A percentile compares a stretch with the other conserved stretches of the same genome.
Conservation (phyloP, 2,329 filamentous ascomycete genomes). For the Gaeumannomyces tritici region DNA sequence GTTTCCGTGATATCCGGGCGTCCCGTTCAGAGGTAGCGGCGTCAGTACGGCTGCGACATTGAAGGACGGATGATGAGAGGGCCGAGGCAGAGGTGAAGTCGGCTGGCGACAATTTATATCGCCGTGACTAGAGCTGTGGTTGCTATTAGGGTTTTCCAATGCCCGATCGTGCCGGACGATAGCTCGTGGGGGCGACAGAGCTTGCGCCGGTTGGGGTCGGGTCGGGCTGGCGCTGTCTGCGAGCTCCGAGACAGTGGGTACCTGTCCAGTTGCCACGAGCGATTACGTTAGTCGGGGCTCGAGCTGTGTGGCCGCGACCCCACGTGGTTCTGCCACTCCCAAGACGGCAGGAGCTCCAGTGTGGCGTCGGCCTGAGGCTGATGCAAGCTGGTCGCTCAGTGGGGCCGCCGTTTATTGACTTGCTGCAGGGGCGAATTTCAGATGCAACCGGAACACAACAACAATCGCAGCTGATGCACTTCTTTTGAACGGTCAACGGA, state of each 20-base stretch:
- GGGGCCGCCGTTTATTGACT: neutral
- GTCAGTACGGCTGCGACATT: neutral
- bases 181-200: neutral
- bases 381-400: neutral
- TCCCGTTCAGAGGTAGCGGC: neutral
- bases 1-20: neutral
- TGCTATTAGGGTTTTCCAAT: neutral
- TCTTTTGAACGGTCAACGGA: neutral
- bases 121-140: neutral
- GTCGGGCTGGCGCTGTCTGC: neutral
- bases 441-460: slow-evolving; percentile 3
- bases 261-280: neutral
- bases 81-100: neutral
- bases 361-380: neutral
- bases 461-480: neutral
- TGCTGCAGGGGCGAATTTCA: neutral
- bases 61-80: too few relatives aligned
- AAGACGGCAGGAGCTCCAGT: neutral
- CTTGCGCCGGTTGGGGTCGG: neutral
- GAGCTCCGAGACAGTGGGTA: neutral
- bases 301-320: neutral
- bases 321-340: neutral
- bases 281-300: neutral
- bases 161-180: neutral
- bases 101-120: too few relatives aligned